phyloP scores from a whole-genome alignment of 2,329 filamentous ascomycete species.

The Clarireedia hainanense region DNA sequence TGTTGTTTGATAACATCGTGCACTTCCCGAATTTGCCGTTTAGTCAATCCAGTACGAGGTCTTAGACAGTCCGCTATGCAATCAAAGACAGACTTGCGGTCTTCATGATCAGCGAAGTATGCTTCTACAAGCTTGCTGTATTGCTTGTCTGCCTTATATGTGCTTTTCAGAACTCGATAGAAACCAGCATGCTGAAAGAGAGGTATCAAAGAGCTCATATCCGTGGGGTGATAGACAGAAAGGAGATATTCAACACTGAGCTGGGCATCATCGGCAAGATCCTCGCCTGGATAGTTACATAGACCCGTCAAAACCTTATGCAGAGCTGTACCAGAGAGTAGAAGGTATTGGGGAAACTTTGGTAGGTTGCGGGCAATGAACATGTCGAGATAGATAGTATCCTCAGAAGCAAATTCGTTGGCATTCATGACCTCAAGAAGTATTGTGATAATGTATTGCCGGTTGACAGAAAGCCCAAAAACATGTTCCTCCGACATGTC shows the following conservation, averaged over 20 bases:
- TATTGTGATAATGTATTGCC: constrained; percentile 89
- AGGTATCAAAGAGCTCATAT: constrained; percentile 67
- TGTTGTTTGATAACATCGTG: constrained; percentile 51
- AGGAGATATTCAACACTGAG: constrained; percentile 94
- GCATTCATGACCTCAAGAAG: constrained; percentile 83
- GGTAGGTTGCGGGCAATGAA: constrained; percentile 93
- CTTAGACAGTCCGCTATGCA: constrained; percentile 71
- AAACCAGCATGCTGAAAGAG: constrained; percentile 75
- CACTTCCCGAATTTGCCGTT: constrained; percentile 67
- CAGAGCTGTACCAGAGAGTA: constrained; percentile 79
- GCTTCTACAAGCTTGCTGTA: constrained; percentile 70
- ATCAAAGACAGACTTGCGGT: constrained; percentile 67
- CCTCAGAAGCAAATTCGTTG: constrained; percentile 64
- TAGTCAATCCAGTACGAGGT: constrained; percentile 51
- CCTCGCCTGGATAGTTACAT: constrained; percentile 73
- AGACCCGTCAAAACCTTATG: constrained; percentile 74
- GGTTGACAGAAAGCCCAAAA: constrained; percentile 66
- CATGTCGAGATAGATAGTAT: constrained; percentile 96
- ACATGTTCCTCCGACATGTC: constrained; percentile 58
- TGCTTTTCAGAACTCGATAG: constrained; percentile 83
- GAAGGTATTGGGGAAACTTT: constrained; percentile 92
- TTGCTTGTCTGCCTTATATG: constrained; percentile 72
- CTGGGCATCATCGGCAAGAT: constrained; percentile 87
- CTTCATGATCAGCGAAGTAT: constrained; percentile 78
- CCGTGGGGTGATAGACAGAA: constrained; percentile 85